Evolutionary conservation across 2,329 filamentous ascomycete species (phyloP).

Genomic region (Tolypocladium endophyticum): DNA sequence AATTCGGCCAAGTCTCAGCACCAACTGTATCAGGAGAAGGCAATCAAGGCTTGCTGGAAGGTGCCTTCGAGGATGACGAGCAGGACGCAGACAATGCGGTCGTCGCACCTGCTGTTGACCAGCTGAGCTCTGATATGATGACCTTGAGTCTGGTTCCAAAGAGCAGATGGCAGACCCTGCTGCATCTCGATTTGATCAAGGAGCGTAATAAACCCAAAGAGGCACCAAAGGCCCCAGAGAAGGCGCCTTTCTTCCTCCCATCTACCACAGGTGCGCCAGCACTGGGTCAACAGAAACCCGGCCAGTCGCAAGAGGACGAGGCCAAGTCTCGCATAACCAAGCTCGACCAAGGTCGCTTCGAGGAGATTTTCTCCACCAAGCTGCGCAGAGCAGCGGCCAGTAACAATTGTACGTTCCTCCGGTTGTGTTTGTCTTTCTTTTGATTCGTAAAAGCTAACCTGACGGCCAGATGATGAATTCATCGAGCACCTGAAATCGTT

Average conservation of each 20-base stretch:
- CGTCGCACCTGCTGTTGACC: slow-evolving; percentile 52
- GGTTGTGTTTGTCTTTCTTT: neutral
- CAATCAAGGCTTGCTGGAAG: slow-evolving; percentile 63
- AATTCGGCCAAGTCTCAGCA: slow-evolving; percentile 52
- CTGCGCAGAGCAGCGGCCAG: slow-evolving; percentile 42
- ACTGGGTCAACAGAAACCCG: slow-evolving; percentile 22
- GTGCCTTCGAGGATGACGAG: slow-evolving; percentile 54
- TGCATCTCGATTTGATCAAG: slow-evolving; percentile 87
- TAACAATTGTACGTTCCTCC: slow-evolving; percentile 47
- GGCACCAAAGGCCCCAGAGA: slow-evolving; percentile 82
- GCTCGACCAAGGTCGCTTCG: slow-evolving; percentile 46
- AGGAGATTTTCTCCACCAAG: slow-evolving; percentile 48
- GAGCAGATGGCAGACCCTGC: slow-evolving; percentile 84
- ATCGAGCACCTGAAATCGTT: slow-evolving; percentile 72
- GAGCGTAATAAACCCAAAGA: slow-evolving; percentile 91
- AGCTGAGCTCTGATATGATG: slow-evolving; percentile 72
- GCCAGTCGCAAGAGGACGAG: slow-evolving; percentile 29
- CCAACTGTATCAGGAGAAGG: slow-evolving; percentile 79
- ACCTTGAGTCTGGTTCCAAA: slow-evolving; percentile 85
- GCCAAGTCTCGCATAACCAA: slow-evolving; percentile 57
- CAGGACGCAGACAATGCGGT: slow-evolving; percentile 44
- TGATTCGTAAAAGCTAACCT: slow-evolving; percentile 12
- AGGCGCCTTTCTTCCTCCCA: slow-evolving; percentile 91
- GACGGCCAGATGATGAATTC: slow-evolving; percentile 47
- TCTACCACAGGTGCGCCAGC: slow-evolving; percentile 40